A percentile compares a stretch with the other conserved stretches of the same genome.
These are phyloP conservation scores for Mycena capillaripes DNA, from an alignment of 768 basidiomycete genomes.

Conservation along the genomic window DNA sequence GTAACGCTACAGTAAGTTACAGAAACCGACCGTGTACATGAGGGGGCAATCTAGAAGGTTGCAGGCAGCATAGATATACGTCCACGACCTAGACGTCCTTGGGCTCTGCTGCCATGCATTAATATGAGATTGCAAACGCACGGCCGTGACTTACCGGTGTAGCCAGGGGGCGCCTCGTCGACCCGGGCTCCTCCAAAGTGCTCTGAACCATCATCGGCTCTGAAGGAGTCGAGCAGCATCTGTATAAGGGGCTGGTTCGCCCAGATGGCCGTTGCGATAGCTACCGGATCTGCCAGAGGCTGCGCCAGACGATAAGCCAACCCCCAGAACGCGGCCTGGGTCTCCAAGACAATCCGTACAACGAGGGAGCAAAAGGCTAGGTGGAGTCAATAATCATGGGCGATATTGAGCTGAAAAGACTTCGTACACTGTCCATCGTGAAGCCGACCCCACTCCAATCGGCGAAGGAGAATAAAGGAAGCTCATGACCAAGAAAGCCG, in stretches of 20 bases:
- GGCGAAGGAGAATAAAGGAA: not conserved
- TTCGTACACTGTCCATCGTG: not conserved
- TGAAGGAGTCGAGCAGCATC: slow-evolving; percentile 9
- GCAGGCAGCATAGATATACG: too few species aligned
- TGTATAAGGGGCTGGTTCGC: not conserved
- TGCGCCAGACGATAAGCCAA: slow-evolving; percentile 5
- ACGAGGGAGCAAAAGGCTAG: not conserved
- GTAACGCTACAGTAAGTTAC: too few species aligned
- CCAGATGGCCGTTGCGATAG: not conserved
- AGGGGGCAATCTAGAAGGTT: too few species aligned
- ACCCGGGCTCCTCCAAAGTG: not conserved
- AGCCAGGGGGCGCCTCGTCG: too few species aligned
- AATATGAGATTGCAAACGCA: too few species aligned
- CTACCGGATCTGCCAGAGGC: not conserved
- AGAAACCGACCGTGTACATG: too few species aligned
- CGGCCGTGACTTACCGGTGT: too few species aligned
- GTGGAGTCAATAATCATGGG: not conserved
- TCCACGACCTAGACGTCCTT: too few species aligned
- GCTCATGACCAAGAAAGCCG: slow-evolving; percentile 1
- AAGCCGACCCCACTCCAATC: not conserved
- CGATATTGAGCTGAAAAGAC: not conserved
- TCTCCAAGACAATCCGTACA: not conserved
- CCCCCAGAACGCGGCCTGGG: slow-evolving; percentile 3
- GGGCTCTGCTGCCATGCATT: too few species aligned
- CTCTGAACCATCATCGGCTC: not conserved